phyloP scores from a whole-genome alignment of 2,329 filamentous ascomycete species.

The Chrysoporthe puriensis region DNA sequence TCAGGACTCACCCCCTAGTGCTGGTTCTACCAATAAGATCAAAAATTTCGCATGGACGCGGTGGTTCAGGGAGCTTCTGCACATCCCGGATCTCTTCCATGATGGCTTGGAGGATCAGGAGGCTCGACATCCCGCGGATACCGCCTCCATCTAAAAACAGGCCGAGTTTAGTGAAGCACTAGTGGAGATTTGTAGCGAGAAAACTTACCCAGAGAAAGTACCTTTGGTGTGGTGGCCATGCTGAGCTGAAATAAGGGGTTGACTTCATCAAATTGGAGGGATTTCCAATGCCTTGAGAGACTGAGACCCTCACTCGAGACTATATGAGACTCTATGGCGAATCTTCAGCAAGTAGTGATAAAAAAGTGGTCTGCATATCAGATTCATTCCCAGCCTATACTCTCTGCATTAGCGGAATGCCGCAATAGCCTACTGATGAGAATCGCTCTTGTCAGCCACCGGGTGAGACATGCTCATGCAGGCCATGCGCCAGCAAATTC shows the following conservation, averaged over 20 bases:
- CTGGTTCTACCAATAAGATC: constrained; percentile 39
- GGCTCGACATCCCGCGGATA: constrained; percentile 35
- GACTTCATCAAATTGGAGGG: not conserved
- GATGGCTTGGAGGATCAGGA: constrained; percentile 34
- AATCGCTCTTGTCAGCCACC: not conserved
- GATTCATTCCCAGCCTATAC: no score
- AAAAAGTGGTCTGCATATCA: no score
- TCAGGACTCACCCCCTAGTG: constrained; percentile 33
- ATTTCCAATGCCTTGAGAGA: not conserved
- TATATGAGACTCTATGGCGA: no score
- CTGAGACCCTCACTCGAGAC: no score
- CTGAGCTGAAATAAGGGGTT: not conserved
- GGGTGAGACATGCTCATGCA: no score
- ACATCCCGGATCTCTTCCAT: constrained; percentile 32
- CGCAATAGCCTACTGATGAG: not conserved
- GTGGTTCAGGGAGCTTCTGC: constrained; percentile 29
- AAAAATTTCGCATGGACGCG: constrained; percentile 36
- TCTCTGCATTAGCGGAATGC: not conserved
- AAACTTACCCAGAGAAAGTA: constrained; percentile 19
- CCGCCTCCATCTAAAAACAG: constrained; percentile 33
- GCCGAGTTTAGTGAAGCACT: not conserved
- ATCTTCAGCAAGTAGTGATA: no score
- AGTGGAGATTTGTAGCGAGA: not conserved
- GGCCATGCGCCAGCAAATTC: no score
- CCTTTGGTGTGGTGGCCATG: not conserved